Base-by-base conservation (phyloP, 257 asterid species). In the Coffea eugenioides region DNA sequence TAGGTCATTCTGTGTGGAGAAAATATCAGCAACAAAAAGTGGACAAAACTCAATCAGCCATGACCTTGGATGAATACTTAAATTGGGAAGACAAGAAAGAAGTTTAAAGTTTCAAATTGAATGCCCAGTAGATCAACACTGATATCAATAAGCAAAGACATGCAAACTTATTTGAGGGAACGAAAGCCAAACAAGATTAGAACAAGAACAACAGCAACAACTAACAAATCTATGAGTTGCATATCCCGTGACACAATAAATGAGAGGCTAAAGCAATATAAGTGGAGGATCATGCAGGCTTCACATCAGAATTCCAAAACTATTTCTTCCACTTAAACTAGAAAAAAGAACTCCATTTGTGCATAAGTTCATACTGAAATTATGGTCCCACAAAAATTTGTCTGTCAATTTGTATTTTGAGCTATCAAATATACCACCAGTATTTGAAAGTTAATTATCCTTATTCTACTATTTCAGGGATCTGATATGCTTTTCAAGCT, bases 1-100 rank as follows among this genome's bases (percentile, higher is more conserved):
- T 79, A 93, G 84, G 76, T 92, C 95, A 73, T 88, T 89, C 99
- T 96, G 89, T 21, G 41, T 11, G 15, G 59, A 25, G 66, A 48
- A 25, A 56, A 52, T 67, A 73, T 5, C 57, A 39, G 23, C 12
- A 45, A 8, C 52, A 73, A 34, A 59, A 80, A 79, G 71, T 10
- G 52, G 52, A 81, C 36, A 13, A 75, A 79, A 82, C 61, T 61
- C 73, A 77, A 69, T 46, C 45, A 20, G 49, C 57, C 68, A 73
- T 43, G 52, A 25, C 20, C 1, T 45, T 48, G 77, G 59, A 46
- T 71, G 27, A 20, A 1, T 13, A 23, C 31, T 73, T 49, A 36
- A 16, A 76, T 48, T 41, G 20, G 49, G 73, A 27, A 57, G 20
- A 21, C 56, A 15, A 5, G 15, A 49, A 25, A 52, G 27, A 67